A percentile compares a stretch with the other conserved stretches of the same genome.
Evolutionary conservation across 192 early-diverging fungal species (phyloP).

Genomic region (Spinellus fusiger): DNA sequence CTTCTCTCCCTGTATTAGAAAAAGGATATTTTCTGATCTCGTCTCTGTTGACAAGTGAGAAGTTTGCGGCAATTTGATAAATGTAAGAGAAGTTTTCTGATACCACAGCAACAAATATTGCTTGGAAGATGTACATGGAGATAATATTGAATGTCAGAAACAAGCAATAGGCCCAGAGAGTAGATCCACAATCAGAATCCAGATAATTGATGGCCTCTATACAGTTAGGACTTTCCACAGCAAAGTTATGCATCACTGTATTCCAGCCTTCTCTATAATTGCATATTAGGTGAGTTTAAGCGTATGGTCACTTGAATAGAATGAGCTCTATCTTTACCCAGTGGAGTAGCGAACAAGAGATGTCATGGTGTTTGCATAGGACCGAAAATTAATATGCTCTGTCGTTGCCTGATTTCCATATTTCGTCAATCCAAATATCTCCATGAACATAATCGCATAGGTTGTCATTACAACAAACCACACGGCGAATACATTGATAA

Average conservation of each 20-base stretch:
- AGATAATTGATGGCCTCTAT: conserved; percentile 40
- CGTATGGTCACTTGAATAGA: neutral
- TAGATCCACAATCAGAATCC: conserved; percentile 51
- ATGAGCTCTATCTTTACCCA: conserved; percentile 33
- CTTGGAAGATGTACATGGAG: conserved; percentile 63
- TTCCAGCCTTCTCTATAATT: conserved; percentile 54
- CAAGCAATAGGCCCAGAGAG: conserved; percentile 45
- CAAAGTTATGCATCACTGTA: conserved; percentile 54
- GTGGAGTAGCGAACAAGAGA: conserved; percentile 50
- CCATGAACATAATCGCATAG: conserved; percentile 55
- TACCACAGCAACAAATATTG: conserved; percentile 58
- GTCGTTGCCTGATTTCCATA: conserved; percentile 40
- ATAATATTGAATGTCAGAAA: conserved; percentile 56
- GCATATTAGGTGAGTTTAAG: neutral
- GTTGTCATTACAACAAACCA: conserved; percentile 53
- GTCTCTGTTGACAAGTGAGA: conserved; percentile 50
- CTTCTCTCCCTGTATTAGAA: neutral
- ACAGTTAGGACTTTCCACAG: conserved; percentile 48
- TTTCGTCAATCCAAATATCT: conserved; percentile 54
- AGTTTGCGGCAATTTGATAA: conserved; percentile 53
- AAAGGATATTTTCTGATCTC: conserved; percentile 53
- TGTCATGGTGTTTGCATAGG: conserved; percentile 36
- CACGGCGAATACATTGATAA: conserved; percentile 49
- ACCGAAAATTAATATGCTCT: conserved; percentile 48
- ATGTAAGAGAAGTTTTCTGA: conserved; percentile 58